Conservation (phyloP, 2,329 filamentous ascomycete genomes). For the Colletotrichum lindemuthianum region DNA sequence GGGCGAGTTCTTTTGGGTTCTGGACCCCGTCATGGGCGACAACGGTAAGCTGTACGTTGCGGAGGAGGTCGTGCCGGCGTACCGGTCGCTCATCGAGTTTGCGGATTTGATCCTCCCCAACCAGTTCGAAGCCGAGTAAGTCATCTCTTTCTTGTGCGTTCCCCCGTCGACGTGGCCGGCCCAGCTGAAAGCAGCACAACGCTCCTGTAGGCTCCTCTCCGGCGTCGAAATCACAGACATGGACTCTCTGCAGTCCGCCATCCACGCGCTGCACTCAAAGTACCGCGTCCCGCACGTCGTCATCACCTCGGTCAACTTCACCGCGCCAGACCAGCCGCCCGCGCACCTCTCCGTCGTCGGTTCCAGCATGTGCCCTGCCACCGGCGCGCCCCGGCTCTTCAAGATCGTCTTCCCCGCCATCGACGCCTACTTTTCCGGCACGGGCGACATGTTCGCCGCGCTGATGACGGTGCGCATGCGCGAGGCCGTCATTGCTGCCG, state of each 20-base stretch:
- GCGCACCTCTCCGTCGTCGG: conserved; percentile 77
- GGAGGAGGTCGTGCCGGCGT: conserved; percentile 90
- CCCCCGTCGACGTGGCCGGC: neutral
- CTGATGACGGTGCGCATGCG: conserved; percentile 88
- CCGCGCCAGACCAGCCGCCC: conserved; percentile 59
- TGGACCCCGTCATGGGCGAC: conserved; percentile 99
- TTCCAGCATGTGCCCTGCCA: conserved; percentile 67
- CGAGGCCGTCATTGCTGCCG: conserved; percentile 73
- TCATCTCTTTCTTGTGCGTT: conserved; percentile 34
- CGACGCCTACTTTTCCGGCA: conserved; percentile 95
- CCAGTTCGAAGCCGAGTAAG: conserved; percentile 95
- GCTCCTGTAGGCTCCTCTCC: conserved; percentile 74
- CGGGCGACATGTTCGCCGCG: conserved; percentile 98
- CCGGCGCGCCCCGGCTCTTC: conserved; percentile 80
- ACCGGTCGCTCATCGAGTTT: conserved; percentile 80
- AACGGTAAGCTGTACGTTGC: conserved; percentile 92
- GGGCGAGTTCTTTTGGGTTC: conserved; percentile 92
- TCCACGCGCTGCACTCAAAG: conserved; percentile 78
- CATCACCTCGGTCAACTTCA: conserved; percentile 87
- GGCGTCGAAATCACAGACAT: conserved; percentile 85
- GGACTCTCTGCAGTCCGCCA: conserved; percentile 75
- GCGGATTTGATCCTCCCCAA: conserved; percentile 96
- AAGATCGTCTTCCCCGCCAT: conserved; percentile 86
- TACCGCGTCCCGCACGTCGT: conserved; percentile 88
- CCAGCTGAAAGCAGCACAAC: neutral